Evolutionary conservation across 164 flowering plant species (phyloP), one percentile per base, ranked within the genome.

Genomic region (Platanus orientalis): DNA sequence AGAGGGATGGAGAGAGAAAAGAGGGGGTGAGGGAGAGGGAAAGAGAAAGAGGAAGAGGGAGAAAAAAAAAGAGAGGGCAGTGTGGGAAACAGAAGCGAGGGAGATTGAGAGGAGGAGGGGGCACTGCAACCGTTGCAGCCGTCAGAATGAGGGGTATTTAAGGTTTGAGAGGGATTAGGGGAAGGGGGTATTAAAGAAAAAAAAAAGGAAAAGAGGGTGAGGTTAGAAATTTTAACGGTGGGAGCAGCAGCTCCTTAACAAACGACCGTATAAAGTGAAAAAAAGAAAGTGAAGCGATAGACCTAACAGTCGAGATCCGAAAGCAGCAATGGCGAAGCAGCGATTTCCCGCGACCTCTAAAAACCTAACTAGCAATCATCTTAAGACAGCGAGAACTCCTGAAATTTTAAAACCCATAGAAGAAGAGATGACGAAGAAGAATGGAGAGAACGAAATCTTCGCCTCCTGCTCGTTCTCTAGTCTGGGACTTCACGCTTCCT

Each of bases 401-500:
- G 14, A 44, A 0, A 3, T 14, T 7, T 7, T 19, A 1, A 13
- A 14, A 4, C 16, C 57, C 45, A 13, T 21, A 44, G 54, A 30
- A 53, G 45, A 14, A 34, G n/a, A 23, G 4, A 55, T 29, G 58
- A 55, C 21, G 40, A 56, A 36, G 64, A 45, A 66, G 45, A 28
- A 58, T 28, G 49, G 40, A 30, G 68, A 34, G 26, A 47, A 47
- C 4, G 83, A 78, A 7, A 64, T 88, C 0, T 92, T 90, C 52
- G 83, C 98, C 24, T 78, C 91, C 0, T 88, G 89, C 64, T 77
- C 89, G 16, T 93, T 93, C 70, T 45, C 86, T n/a, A 83, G 80
- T 62, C 87, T 88, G 40, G 97, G 98, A 24, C 93, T 92, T 47
- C 76, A 88, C 26, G 54, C 83, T 13, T 66, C 76, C 51, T 57